Conservation (phyloP, 2,329 filamentous ascomycete genomes). For the Bipolaris oryzae region DNA sequence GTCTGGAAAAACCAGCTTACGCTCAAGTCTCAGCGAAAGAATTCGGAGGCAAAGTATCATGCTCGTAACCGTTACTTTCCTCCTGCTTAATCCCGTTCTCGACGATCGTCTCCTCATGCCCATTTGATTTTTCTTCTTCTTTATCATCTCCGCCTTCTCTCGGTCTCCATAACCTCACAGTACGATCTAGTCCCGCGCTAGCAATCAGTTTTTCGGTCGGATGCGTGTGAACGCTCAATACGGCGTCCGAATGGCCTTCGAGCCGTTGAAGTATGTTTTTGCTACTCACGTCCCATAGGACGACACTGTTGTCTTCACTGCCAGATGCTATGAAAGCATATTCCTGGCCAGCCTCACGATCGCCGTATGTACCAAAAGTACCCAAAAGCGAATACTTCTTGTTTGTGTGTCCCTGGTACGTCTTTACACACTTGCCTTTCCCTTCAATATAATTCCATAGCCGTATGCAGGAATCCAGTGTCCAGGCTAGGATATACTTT, state of each 20-base stretch:
- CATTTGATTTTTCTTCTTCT: not conserved
- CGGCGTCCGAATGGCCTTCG: constrained; percentile 61
- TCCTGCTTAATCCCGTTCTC: constrained; percentile 2
- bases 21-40: constrained; percentile 22
- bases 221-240: constrained; percentile 66
- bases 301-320: constrained; percentile 83
- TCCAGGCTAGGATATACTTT: constrained; percentile 89
- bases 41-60: constrained; percentile 28
- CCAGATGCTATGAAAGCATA: constrained; percentile 76
- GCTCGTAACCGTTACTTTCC: constrained; percentile 25
- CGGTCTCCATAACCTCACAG: constrained; percentile 63
- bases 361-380: constrained; percentile 73
- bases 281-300: constrained; percentile 88
- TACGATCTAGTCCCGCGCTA: constrained; percentile 67
- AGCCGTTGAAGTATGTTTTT: constrained; percentile 80
- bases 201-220: constrained; percentile 61
- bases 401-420: constrained; percentile 92
- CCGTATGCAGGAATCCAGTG: constrained; percentile 85
- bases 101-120: not conserved
- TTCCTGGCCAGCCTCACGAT: constrained; percentile 23
- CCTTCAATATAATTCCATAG: constrained; percentile 96
- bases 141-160: not conserved
- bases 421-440: constrained; percentile 89
- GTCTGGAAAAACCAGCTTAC: not conserved
- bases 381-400: constrained; percentile 82